Evolutionary conservation across 176 grass and related monocot species (phyloP).

Genomic region (Poa annua): DNA sequence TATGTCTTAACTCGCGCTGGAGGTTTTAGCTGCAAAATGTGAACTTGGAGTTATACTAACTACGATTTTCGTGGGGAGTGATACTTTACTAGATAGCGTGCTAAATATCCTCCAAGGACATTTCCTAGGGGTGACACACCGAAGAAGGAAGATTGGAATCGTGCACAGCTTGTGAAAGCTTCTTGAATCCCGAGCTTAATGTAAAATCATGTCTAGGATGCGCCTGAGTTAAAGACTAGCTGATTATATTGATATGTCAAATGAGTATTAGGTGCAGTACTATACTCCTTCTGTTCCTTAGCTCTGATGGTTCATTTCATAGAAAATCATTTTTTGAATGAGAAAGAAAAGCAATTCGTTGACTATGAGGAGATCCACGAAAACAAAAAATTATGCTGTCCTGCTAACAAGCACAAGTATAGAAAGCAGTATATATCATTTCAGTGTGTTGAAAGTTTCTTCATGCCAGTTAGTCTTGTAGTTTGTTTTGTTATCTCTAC

Average conservation of each 20-base stretch:
- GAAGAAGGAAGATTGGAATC: neutral
- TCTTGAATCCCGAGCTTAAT: constrained; percentile 2
- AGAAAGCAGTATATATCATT: neutral
- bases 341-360: constrained; percentile 2
- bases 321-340: neutral
- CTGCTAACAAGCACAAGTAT: constrained; percentile 17
- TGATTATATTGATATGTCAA: constrained; percentile 12
- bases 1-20: neutral
- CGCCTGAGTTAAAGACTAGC: neutral
- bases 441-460: neutral
- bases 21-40: constrained; percentile 16
- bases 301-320: neutral
- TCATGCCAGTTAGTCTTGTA: neutral
- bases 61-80: neutral
- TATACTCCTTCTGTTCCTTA: no score
- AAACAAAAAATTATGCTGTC: neutral
- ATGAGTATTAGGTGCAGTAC: constrained; percentile 3
- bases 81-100: neutral
- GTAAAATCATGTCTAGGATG: neutral
- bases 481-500: neutral
- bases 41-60: neutral
- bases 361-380: neutral
- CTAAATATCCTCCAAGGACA: neutral
- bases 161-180: neutral
- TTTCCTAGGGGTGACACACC: neutral